A percentile compares a stretch with the other conserved stretches of the same genome.
Evolutionary conservation across 2,329 filamentous ascomycete species (phyloP).

Genomic region (Hypoxylon sp.): DNA sequence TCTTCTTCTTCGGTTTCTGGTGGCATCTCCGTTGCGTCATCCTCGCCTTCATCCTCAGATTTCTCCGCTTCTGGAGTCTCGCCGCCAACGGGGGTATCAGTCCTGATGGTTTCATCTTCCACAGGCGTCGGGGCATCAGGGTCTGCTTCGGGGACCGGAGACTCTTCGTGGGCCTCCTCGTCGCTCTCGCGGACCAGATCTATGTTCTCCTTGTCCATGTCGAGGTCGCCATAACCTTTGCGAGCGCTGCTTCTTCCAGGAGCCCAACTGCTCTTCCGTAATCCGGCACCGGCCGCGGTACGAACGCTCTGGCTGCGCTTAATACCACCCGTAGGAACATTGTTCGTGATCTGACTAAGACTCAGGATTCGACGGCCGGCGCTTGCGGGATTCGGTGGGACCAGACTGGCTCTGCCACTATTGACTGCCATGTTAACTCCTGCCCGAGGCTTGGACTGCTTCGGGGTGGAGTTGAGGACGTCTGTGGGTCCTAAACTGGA

Average conservation of each 20-base stretch:
- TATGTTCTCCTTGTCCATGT: conserved; percentile 75
- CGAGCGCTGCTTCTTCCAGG: conserved; percentile 57
- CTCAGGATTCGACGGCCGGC: conserved; percentile 85
- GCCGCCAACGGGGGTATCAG: conserved; percentile 46
- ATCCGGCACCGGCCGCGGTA: conserved; percentile 63
- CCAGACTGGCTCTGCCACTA: conserved; percentile 62
- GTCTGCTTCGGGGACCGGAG: conserved; percentile 25
- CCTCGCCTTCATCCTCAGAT: conserved; percentile 47
- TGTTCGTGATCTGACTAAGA: conserved; percentile 88
- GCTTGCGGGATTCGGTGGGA: conserved; percentile 60
- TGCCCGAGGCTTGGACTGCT: conserved; percentile 48
- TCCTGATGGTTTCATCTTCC: conserved; percentile 44
- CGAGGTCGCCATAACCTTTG: conserved; percentile 65
- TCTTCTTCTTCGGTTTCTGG: conserved; percentile 24
- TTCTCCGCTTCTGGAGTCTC: conserved; percentile 17
- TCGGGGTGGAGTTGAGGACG: conserved; percentile 42
- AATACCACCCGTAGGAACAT: conserved; percentile 73
- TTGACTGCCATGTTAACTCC: conserved; percentile 67
- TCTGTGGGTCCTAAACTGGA: conserved; percentile 57
- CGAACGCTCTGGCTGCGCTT: conserved; percentile 85
- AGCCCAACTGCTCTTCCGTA: conserved; percentile 78
- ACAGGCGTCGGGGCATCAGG: conserved; percentile 33
- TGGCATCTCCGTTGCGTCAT: conserved; percentile 35
- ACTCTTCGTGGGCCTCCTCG: conserved; percentile 63
- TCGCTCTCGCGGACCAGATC: conserved; percentile 69